Evolutionary conservation across 768 basidiomycete genomes (phyloP).

Genomic region (Galerina sulciceps): DNA sequence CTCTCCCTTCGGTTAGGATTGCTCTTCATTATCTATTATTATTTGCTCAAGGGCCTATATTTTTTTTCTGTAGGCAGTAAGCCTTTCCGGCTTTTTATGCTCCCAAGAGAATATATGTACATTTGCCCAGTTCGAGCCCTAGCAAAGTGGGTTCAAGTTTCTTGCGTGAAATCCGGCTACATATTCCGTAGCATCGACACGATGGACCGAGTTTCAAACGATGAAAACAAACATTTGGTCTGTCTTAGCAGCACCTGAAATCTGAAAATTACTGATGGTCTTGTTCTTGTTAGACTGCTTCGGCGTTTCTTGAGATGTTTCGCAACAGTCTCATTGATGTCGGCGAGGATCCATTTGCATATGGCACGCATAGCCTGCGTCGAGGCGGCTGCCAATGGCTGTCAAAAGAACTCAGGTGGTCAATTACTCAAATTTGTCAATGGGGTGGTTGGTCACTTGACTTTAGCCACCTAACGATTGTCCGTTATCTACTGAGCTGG

Average conservation of each 20-base stretch:
- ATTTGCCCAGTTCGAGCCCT: not conserved
- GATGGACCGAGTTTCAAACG: no score
- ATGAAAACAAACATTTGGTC: no score
- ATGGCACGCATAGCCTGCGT: not conserved
- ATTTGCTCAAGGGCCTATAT: no score
- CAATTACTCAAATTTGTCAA: not conserved
- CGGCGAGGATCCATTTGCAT: not conserved
- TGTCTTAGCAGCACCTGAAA: no score
- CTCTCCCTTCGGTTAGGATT: not conserved
- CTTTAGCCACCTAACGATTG: not conserved
- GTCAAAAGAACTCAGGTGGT: not conserved
- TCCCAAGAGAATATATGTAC: not conserved
- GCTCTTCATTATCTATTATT: no score
- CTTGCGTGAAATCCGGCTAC: not conserved
- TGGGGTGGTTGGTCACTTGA: constrained; percentile 4
- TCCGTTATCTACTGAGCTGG: not conserved
- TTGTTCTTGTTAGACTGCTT: not conserved
- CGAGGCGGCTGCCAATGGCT: constrained; percentile 7
- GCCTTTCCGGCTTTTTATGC: not conserved
- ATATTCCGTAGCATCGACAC: not conserved
- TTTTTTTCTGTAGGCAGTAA: not conserved
- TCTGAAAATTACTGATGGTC: no score
- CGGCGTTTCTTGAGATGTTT: not conserved
- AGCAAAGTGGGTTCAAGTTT: not conserved
- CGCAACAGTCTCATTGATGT: constrained; percentile 3